These are phyloP conservation scores for Tolypocladium cylindrosporum DNA, from an alignment of 2,329 filamentous ascomycete genomes.

Conservation along the genomic window DNA sequence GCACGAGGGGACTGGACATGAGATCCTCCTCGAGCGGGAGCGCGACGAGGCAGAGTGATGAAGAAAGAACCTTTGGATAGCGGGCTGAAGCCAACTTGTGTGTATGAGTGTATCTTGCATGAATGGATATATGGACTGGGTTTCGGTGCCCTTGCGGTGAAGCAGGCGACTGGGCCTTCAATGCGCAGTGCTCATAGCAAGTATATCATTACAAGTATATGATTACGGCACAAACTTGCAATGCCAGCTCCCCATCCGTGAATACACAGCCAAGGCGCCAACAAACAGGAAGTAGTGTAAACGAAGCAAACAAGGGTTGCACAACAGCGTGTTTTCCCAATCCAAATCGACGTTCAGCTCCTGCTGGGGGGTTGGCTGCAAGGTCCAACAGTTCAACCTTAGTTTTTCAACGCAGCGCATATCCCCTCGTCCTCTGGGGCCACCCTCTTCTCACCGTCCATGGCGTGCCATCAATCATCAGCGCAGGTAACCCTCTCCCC, in stretches of 20 bases:
- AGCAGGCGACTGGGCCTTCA: too few relatives aligned
- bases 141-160: too few relatives aligned
- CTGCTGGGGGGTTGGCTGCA: too few relatives aligned
- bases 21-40: conserved; percentile 54
- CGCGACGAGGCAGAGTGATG: neutral
- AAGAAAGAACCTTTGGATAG: neutral
- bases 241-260: neutral
- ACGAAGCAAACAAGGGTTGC: too few relatives aligned
- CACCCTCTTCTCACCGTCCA: neutral
- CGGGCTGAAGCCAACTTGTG: neutral
- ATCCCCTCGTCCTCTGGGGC: neutral
- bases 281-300: neutral
- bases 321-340: neutral
- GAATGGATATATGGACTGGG: neutral
- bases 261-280: neutral
- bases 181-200: too few relatives aligned
- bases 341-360: neutral
- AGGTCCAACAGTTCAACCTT: neutral
- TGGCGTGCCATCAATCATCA: neutral
- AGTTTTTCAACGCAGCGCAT: neutral
- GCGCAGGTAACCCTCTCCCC: neutral
- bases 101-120: neutral
- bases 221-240: too few relatives aligned
- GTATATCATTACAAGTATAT: too few relatives aligned
- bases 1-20: conserved; percentile 52